Conservation (phyloP, 176 grass and related monocot genomes). For the Leersia perrieri region DNA sequence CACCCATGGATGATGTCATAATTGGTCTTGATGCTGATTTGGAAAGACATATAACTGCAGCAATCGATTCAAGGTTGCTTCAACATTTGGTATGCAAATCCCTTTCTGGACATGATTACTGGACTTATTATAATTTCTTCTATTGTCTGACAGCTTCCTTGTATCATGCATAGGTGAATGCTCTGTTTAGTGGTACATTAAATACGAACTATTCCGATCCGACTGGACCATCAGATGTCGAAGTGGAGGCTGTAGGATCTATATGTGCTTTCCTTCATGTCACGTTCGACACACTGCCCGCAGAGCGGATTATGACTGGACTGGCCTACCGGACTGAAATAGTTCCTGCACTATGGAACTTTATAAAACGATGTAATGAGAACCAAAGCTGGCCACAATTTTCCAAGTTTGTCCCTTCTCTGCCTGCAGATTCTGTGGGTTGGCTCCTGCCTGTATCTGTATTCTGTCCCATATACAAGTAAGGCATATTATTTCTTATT, state of each 20-base stretch:
- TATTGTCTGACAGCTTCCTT: conserved; percentile 39
- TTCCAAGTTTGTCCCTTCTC: conserved; percentile 51
- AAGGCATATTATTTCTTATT: conserved; percentile 20
- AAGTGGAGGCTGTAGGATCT: conserved; percentile 84
- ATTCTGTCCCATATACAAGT: conserved; percentile 99
- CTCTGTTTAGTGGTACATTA: conserved; percentile 63
- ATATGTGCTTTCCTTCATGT: conserved; percentile 97
- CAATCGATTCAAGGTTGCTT: conserved; percentile 85
- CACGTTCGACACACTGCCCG: conserved; percentile 70
- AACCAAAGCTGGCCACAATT: conserved; percentile 83
- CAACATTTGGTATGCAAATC: conserved; percentile 69
- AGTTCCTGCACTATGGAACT: conserved; percentile 88
- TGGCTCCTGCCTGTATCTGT: conserved; percentile 94
- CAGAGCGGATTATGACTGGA: conserved; percentile 68
- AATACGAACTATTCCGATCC: conserved; percentile 49
- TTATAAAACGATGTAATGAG: conserved; percentile 79
- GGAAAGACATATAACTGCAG: conserved; percentile 64
- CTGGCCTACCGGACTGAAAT: conserved; percentile 95
- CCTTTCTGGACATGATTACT: not conserved
- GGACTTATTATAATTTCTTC: conserved; percentile 25
- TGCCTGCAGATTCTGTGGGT: conserved; percentile 57
- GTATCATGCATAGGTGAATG: conserved; percentile 71
- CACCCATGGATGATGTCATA: conserved; percentile 67
- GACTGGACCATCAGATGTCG: conserved; percentile 56
- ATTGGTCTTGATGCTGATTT: conserved; percentile 66